Evolutionary conservation across 208 protist genomes (phyloP).

Genomic region (Herpetomonas muscarum): DNA sequence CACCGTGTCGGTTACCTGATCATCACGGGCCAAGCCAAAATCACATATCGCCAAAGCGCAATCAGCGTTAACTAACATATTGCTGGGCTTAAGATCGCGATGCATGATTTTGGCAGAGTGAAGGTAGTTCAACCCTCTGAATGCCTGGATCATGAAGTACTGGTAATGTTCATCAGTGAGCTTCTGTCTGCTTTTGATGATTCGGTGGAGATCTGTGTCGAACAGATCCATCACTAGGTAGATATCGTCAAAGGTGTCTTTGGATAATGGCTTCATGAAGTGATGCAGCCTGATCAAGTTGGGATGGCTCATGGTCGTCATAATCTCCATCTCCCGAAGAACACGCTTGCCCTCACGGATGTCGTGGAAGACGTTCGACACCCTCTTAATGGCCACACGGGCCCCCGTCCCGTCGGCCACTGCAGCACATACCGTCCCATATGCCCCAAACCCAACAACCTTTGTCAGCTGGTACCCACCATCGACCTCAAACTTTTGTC

Average conservation of each 20-base stretch:
- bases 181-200: conserved; percentile 93
- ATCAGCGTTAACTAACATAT: conserved; percentile 95
- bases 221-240: conserved; percentile 90
- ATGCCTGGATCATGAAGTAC: conserved; percentile 98
- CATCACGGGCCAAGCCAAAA: conserved; percentile 88
- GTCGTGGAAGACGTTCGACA: conserved; percentile 93
- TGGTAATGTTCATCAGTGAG: conserved; percentile 97
- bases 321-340: conserved; percentile 96
- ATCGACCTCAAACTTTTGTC: conserved; percentile 83
- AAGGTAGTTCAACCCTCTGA: conserved; percentile 94
- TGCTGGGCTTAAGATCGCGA: conserved; percentile 94
- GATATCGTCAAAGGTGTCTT: conserved; percentile 82
- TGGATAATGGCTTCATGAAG: conserved; percentile 69
- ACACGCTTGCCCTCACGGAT: conserved; percentile 95
- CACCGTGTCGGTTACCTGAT: conserved; percentile 39
- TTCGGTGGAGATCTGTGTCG: conserved; percentile 98
- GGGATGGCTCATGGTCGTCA: conserved; percentile 90
- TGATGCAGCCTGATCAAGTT: conserved; percentile 92
- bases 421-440: conserved; percentile 87
- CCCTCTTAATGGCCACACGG: conserved; percentile 98
- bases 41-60: conserved; percentile 95
- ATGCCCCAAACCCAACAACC: conserved; percentile 76
- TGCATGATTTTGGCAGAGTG: conserved; percentile 98
- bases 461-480: conserved; percentile 74
- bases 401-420: conserved; percentile 22